Evolutionary conservation across 768 basidiomycete genomes (phyloP).

Genomic region (Gymnopilus dilepis): DNA sequence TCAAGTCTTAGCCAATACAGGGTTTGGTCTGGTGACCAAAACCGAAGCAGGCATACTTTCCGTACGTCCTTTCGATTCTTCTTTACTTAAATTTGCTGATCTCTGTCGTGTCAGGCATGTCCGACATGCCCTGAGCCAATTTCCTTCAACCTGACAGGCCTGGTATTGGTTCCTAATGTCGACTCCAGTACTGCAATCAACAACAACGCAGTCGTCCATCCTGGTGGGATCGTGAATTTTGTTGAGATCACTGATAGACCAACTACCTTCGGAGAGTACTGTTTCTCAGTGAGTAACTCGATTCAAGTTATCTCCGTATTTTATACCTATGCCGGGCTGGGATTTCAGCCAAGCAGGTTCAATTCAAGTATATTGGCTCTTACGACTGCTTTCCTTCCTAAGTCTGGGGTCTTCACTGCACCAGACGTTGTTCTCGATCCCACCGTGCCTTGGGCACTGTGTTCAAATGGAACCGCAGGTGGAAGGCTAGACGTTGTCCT

Average conservation of each 20-base stretch:
- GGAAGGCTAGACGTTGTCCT: neutral
- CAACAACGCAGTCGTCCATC: neutral
- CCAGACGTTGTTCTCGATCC: neutral
- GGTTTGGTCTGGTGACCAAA: neutral
- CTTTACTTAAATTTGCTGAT: neutral
- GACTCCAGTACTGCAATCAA: neutral
- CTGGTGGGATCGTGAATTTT: neutral
- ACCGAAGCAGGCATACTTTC: neutral
- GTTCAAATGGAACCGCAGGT: neutral
- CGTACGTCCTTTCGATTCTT: neutral
- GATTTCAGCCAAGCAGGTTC: neutral
- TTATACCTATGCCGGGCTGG: no score
- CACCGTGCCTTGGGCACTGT: neutral
- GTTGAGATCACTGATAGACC: slow-evolving; percentile 2
- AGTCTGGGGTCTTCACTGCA: neutral
- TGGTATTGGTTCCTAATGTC: neutral
- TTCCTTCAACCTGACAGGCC: neutral
- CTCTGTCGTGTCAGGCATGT: neutral
- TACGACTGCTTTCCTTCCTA: neutral
- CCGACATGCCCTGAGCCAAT: neutral
- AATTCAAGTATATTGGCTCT: neutral
- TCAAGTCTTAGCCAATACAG: neutral
- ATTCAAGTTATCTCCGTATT: neutral
- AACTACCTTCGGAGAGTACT: neutral
- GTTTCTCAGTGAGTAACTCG: neutral